Base-by-base conservation (phyloP, 345 rosid species). In the Gossypium arboreum region DNA sequence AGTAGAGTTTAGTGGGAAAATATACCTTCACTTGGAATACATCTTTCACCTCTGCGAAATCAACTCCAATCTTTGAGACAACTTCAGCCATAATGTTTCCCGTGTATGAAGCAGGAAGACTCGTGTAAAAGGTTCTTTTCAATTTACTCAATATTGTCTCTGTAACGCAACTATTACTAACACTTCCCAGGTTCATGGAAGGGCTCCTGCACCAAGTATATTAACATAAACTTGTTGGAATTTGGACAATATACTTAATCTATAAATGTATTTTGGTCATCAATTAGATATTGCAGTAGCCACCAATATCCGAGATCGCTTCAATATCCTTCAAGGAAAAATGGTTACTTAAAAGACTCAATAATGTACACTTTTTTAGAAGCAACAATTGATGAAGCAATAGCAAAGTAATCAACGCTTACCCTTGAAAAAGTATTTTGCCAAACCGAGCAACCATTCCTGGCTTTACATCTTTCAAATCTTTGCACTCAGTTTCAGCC, bases 361-460 rank as follows among this genome's bases (percentile, higher is more conserved):
- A 71, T 18, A 6, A 1, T 34, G 5, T 34, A n/a, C n/a, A 18
- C 17, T 54, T n/a, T 18, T 51, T 71, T 34, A 71, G 39, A n/a
- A 17, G 62, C 45, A 54, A 34, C 39, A 29, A 29, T 29, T 29
- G 67, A 73, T 69, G 56, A 70, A 71, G n/a, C n/a, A 22, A 73
- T 70, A 69, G 43, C 8, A 17, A 64, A 17, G 70, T 12, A n/a
- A 50, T 47, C 68, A 12, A 44, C 25, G 67, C 88, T 76, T 80
- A 86, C 95, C 83, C 63, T 7, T 63, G 75, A 67, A 91, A 91
- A 57, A 77, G 47, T 55, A 79, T 56, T 79, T 82, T 89, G 43
- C 96, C 90, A 81, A 89, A 76, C 78, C 94, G 79, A 72, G 88
- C 95, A 63, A 86, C 84, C 75, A 90, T 51, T 74, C 66, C 60